A percentile compares a stretch with the other conserved stretches of the same genome.
These are phyloP conservation scores for Lactifluus volemus DNA, from an alignment of 768 basidiomycete species.

Conservation along the genomic window DNA sequence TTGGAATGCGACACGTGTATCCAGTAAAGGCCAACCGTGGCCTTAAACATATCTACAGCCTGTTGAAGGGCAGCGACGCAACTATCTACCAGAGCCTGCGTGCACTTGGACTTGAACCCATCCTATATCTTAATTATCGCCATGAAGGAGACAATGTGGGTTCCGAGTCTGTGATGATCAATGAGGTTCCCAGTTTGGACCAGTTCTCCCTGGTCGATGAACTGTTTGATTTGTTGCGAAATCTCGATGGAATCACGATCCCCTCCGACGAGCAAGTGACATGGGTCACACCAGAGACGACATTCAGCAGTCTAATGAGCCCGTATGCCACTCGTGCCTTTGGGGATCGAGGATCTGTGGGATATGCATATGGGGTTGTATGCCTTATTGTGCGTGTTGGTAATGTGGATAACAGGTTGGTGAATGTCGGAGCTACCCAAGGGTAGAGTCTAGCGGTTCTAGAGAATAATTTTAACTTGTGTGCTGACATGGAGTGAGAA, in stretches of 20 bases:
- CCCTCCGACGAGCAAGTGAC: background rate
- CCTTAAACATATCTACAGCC: background rate
- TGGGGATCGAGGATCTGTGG: background rate
- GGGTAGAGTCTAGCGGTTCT: background rate
- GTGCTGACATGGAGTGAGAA: too few species aligned
- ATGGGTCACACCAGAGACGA: slow-evolving; percentile 1
- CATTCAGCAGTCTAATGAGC: background rate
- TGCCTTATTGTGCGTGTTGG: slow-evolving; percentile 7
- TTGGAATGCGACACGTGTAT: slow-evolving; percentile 33
- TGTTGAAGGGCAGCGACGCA: slow-evolving; percentile 7
- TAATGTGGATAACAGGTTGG: background rate
- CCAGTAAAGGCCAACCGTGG: slow-evolving; percentile 19
- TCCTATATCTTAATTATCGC: background rate
- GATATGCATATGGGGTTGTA: background rate
- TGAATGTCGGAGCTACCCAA: too few species aligned
- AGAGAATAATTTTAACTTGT: too few species aligned
- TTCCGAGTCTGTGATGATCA: too few species aligned
- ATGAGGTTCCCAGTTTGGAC: too few species aligned
- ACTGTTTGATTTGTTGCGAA: background rate
- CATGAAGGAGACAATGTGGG: background rate
- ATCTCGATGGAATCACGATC: background rate
- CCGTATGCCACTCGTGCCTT: background rate
- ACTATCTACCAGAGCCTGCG: background rate
- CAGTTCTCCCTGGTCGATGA: background rate
- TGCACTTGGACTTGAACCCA: background rate